These are phyloP conservation scores for Wallacemonas sp. DNA, from an alignment of 208 protist genomes.

Conservation along the genomic window DNA sequence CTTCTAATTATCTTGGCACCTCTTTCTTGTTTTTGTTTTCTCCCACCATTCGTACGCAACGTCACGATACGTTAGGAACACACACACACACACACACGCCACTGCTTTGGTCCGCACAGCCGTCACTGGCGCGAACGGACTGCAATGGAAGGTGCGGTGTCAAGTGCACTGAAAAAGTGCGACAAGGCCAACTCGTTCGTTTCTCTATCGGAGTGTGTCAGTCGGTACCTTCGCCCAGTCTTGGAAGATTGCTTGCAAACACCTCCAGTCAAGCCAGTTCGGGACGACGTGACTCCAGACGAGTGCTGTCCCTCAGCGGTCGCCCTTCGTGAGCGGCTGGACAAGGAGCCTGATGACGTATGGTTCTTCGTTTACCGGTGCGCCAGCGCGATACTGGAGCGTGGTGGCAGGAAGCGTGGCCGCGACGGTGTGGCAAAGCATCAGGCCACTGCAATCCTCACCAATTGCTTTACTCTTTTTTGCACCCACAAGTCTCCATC, in stretches of 20 bases:
- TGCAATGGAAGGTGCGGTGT: background rate
- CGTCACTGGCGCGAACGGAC: no score
- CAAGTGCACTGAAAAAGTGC: background rate
- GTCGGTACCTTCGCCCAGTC: constrained; percentile 26
- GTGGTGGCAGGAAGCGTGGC: constrained; percentile 46
- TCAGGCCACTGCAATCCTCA: constrained; percentile 24
- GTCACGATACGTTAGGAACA: background rate
- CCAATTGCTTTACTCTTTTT: constrained; percentile 77
- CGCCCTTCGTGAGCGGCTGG: constrained; percentile 47
- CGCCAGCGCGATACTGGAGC: constrained; percentile 46
- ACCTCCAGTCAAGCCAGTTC: constrained; percentile 37
- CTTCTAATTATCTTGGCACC: no score
- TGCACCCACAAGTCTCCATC: constrained; percentile 51
- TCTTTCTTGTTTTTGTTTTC: constrained; percentile 11
- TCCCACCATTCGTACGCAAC: no score
- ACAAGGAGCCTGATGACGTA: constrained; percentile 50
- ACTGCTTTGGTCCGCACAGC: no score
- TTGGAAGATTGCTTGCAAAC: constrained; percentile 46
- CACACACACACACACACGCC: background rate
- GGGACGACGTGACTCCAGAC: constrained; percentile 65
- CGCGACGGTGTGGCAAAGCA: constrained; percentile 11
- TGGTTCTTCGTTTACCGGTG: constrained; percentile 70
- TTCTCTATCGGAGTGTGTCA: constrained; percentile 21
- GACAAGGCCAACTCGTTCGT: constrained; percentile 13
- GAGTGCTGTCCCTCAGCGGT: constrained; percentile 58